Base-by-base conservation (phyloP, 176 grass and related monocot genomes). In the Aegilops bicornis region DNA sequence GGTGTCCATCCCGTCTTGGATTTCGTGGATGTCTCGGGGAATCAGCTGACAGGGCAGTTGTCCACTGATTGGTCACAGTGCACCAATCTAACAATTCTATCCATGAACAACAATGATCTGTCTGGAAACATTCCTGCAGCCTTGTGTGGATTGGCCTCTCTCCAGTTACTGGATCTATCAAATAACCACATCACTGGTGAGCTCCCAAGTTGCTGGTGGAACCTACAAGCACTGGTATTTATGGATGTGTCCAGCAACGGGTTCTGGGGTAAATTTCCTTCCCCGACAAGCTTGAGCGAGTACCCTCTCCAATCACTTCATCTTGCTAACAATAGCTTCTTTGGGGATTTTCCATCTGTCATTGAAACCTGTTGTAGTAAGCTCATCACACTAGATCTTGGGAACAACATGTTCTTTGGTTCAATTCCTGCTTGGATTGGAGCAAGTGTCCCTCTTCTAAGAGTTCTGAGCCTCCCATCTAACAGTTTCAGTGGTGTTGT, bases 341-440 rank as follows among this genome's bases (percentile, higher is more conserved):
- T 13, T 2, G 84, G 84, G 3, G 30, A 30, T 3, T 81, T 89
- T 29, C 87, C 91, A 11, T 63, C 69, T 24, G 66, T 70, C 43
- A 47, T 47, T 47, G 43, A 47, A 1, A 47, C 43, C 12, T 14
- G 43, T 47, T 47, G 43, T 10, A 4, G 12, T 4, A 47, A 47
- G 43, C 3, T 47, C 43, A 14, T 13, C 43, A 14, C 48, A 52
- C 48, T 52, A 52, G 15, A 52, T 17, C 48, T 92, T 24, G 87
- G 84, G 11, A 70, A 87, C 16, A 92, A 92, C 15, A 5, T 19
- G 6, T 92, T 92, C 35, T 45, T 27, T 3, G 87, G 84, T 12
- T 27, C 12, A 58, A 92, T 87, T n/a, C 91, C 91, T 3, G 14
- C 39, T 77, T 89, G 84, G 91, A 59, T 89, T 36, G 79, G 84